These are phyloP conservation scores for Rhizoctonia solani DNA, from an alignment of 1,284 basidiomycete genomes.

Conservation along the genomic window DNA sequence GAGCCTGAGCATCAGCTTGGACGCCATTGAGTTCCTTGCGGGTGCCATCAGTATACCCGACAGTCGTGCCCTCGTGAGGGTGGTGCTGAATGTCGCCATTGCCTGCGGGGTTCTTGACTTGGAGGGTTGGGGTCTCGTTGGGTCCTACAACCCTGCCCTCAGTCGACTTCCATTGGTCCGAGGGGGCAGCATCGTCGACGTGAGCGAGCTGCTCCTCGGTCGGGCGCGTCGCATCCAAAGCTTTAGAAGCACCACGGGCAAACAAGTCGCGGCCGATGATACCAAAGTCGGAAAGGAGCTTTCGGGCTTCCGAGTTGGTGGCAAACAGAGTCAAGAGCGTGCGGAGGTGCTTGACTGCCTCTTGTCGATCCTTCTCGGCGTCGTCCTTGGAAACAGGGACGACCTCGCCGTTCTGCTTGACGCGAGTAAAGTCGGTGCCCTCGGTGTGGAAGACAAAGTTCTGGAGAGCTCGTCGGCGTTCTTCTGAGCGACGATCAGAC, in stretches of 20 bases:
- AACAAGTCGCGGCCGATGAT: constrained; percentile 87
- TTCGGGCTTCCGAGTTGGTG: constrained; percentile 91
- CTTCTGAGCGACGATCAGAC: constrained; percentile 74
- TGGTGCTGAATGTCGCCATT: constrained; percentile 50
- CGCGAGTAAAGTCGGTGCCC: constrained; percentile 54
- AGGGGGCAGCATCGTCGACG: constrained; percentile 72
- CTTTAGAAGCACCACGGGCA: constrained; percentile 74
- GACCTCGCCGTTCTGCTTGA: constrained; percentile 53
- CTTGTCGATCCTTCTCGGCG: constrained; percentile 60
- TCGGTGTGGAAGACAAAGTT: constrained; percentile 80
- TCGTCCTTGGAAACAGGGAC: constrained; percentile 61
- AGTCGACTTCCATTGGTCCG: constrained; percentile 56
- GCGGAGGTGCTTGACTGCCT: constrained; percentile 81
- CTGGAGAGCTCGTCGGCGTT: constrained; percentile 87
- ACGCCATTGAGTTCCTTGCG: constrained; percentile 42
- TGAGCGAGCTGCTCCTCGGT: constrained; percentile 61
- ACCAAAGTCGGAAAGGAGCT: constrained; percentile 81
- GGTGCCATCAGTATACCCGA: constrained; percentile 48
- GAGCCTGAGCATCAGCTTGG: constrained; percentile 38
- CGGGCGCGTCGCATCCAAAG: constrained; percentile 74
- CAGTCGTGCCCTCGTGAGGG: constrained; percentile 51
- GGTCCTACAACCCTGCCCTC: constrained; percentile 54
- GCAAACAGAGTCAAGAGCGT: constrained; percentile 81
- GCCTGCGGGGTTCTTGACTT: constrained; percentile 52
- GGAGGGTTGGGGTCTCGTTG: constrained; percentile 56